These are phyloP conservation scores for Cubamyces lactineus DNA, from an alignment of 768 basidiomycete species.

Conservation along the genomic window DNA sequence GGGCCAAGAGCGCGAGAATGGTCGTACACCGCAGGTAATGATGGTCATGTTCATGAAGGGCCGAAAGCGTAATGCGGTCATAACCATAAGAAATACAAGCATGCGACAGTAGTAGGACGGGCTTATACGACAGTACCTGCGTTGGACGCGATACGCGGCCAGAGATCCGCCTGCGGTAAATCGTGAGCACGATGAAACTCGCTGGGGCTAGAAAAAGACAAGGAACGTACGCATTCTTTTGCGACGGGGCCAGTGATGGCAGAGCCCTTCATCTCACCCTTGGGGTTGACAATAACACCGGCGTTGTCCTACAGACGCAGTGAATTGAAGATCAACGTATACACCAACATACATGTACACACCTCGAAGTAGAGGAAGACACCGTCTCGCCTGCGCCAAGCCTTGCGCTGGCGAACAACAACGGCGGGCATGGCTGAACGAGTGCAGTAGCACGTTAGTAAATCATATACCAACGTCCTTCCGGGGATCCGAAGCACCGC, in stretches of 20 bases:
- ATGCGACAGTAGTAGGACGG: slow-evolving; percentile 26
- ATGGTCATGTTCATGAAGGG: slow-evolving; percentile 20
- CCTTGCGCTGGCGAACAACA: slow-evolving; percentile 96
- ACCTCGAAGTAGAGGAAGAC: slow-evolving; percentile 99
- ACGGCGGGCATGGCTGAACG: slow-evolving; percentile 91
- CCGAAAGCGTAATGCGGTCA: slow-evolving; percentile 25
- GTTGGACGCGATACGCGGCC: slow-evolving; percentile 99
- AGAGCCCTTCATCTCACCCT: slow-evolving; percentile 99
- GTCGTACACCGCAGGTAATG: neutral
- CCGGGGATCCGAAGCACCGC: no score
- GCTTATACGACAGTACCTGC: slow-evolving; percentile 95
- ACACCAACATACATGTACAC: slow-evolving; percentile 23
- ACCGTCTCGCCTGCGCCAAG: slow-evolving; percentile 97
- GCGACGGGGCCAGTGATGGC: slow-evolving; percentile 96
- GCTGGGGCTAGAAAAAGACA: neutral
- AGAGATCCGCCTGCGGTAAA: slow-evolving; percentile 79
- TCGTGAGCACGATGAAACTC: neutral
- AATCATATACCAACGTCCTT: neutral
- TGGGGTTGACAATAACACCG: slow-evolving; percentile 96
- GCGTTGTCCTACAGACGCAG: slow-evolving; percentile 73
- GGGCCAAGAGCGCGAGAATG: no score
- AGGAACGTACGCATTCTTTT: slow-evolving; percentile 91
- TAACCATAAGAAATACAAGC: slow-evolving; percentile 36
- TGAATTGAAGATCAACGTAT: neutral
- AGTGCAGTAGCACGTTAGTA: no score